Evolutionary conservation across 164 flowering plant species (phyloP), one percentile per base, ranked within the genome.

Genomic region (Vitis rupestris): DNA sequence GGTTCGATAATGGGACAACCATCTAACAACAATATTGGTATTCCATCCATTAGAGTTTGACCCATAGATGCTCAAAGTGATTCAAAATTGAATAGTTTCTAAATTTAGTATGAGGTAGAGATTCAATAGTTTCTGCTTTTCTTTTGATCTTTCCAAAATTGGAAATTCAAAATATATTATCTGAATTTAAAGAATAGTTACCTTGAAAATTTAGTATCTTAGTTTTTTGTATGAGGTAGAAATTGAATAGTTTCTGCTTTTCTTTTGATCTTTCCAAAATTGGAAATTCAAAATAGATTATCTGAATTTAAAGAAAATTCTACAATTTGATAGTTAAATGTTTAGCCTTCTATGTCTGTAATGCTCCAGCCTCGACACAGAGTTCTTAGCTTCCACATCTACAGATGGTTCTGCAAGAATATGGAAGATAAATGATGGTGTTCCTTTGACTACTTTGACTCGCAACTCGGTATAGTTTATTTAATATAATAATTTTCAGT

Each of bases 401-500:
- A 83, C 80, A 72, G 98, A 93, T 87, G 99, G 98, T 63, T 83
- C 93, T 55, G 98, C 97, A 37, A 87, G 91, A 83, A 74, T 96
- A 76, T 96, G 99, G 99, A 91, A 90, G 66, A 72, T 74, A 67
- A 81, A 83, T 75, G 95, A 93, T 73, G 97, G 97, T 70, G 82
- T 84, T 74, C 92, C 92, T 16, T 64, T 89, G 74, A 79, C 90
- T 23, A 72, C 92, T 65, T 81, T 96, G 83, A 75, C 87, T 58
- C 94, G 98, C 56, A 82, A 81, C 65, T 47, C 91, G 79, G 99
- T 96, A 83, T 50, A 72, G 15, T 79, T 62, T 51, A 30, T 50
- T 37, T 17, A n/a, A 44, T 58, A 10, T 57, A 10, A n/a, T n/a
- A 50, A 9, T 9, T 12, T 55, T 14, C 59, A 47, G 9, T 19